These are phyloP conservation scores for Dictyostelium purpureum DNA, from an alignment of 78 protist genomes.

Conservation along the genomic window DNA sequence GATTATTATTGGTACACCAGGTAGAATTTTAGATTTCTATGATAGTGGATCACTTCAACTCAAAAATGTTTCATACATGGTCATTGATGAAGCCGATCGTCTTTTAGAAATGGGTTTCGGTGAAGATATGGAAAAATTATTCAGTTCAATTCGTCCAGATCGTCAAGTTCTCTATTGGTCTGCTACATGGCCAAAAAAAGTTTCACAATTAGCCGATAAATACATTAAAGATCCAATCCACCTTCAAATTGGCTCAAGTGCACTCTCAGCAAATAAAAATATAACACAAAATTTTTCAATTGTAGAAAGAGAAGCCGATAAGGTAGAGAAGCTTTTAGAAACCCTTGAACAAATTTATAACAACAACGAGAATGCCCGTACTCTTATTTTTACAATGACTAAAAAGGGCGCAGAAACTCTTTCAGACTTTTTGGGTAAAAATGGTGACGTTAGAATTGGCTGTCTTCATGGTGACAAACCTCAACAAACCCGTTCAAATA, in stretches of 20 bases:
- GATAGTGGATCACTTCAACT: constrained; percentile 83
- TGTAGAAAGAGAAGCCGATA: constrained; percentile 11
- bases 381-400: constrained; percentile 72
- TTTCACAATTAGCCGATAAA: constrained; percentile 88
- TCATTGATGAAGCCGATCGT: constrained; percentile 99
- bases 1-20: constrained; percentile 99
- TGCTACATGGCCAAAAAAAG: constrained; percentile 99
- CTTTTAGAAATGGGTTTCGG: constrained; percentile 99
- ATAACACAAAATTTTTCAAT: constrained; percentile 83
- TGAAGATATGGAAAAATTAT: constrained; percentile 88
- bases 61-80: constrained; percentile 93
- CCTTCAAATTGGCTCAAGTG: constrained; percentile 81
- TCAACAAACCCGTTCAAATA: constrained; percentile 60
- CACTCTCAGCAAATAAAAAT: constrained; percentile 87
- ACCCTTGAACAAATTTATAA: constrained; percentile 30
- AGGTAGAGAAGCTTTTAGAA: constrained; percentile 7
- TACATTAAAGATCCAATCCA: constrained; percentile 80
- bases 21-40: constrained; percentile 98
- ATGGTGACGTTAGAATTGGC: constrained; percentile 46
- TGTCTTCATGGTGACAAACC: constrained; percentile 97
- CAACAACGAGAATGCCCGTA: background rate
- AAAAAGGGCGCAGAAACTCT: constrained; percentile 87
- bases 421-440: constrained; percentile 50
- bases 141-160: constrained; percentile 87
- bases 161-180: constrained; percentile 98